These are phyloP conservation scores for Coix lacrymajobi DNA, from an alignment of 176 grass and related monocot genomes.

Conservation along the genomic window DNA sequence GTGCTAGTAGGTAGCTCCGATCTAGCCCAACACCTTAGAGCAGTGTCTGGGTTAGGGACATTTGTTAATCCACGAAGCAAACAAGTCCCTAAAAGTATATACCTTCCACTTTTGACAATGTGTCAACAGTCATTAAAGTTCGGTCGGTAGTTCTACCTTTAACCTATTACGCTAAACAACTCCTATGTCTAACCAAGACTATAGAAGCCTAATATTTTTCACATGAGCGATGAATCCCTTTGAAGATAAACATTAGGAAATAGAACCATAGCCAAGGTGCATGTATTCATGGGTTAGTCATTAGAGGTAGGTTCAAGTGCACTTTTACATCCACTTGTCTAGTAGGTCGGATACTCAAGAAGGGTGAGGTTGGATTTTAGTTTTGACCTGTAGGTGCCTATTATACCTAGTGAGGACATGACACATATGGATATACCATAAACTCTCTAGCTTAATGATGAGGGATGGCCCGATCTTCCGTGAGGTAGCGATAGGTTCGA, in stretches of 20 bases:
- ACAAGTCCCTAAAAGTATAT: not conserved
- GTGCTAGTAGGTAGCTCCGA: not conserved
- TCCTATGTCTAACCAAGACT: not conserved
- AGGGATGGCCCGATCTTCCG: no score
- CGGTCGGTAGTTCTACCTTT: not conserved
- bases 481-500: no score
- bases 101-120: not conserved
- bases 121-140: not conserved
- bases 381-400: not conserved
- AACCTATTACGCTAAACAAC: not conserved
- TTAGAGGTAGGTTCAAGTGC: no score
- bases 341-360: accelerated
- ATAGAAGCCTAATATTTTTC: not conserved
- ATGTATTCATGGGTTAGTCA: no score
- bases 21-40: not conserved
- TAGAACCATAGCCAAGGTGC: no score
- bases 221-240: not conserved
- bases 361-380: not conserved
- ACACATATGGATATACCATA: no score
- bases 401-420: no score
- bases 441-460: no score
- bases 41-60: not conserved
- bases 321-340: not conserved
- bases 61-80: not conserved
- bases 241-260: no score